Percentiles rank a stretch among this genome's conserved stretches.
Conservation (phyloP, 1,284 basidiomycete species). For the Ceratobasidium sp. region DNA sequence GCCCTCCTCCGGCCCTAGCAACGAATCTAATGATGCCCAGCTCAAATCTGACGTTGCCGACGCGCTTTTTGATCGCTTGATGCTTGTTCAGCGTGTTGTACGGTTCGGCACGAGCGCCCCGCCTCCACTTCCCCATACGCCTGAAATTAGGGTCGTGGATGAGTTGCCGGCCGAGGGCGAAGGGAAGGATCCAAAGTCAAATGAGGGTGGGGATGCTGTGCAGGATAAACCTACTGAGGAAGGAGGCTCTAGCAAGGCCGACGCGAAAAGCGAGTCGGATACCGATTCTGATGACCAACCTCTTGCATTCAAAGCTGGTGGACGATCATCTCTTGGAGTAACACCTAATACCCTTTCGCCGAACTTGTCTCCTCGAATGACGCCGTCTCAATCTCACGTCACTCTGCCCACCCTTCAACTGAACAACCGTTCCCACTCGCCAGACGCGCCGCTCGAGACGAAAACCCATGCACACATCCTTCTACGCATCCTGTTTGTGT, state of each 20-base stretch:
- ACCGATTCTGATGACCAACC: conserved; percentile 39
- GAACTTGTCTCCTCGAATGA: conserved; percentile 46
- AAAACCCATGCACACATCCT: conserved; percentile 59
- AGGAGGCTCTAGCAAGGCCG: background rate
- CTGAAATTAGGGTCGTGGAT: conserved; percentile 47
- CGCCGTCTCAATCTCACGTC: conserved; percentile 45
- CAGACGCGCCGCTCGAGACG: conserved; percentile 45
- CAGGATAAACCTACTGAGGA: background rate
- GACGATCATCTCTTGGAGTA: conserved; percentile 45
- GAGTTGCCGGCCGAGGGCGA: conserved; percentile 11
- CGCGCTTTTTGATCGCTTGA: conserved; percentile 47
- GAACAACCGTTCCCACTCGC: conserved; percentile 35
- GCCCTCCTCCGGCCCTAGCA: conserved; percentile 15
- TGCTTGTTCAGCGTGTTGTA: conserved; percentile 41
- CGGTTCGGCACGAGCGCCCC: conserved; percentile 38
- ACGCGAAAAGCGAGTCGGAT: background rate
- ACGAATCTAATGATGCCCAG: conserved; percentile 8
- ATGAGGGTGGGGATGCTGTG: background rate
- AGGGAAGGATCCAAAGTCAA: background rate
- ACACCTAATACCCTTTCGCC: conserved; percentile 56
- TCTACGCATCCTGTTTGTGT: conserved; percentile 58
- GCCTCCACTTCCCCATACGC: conserved; percentile 37
- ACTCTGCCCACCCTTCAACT: conserved; percentile 31
- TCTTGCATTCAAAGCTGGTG: conserved; percentile 39
- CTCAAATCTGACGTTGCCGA: conserved; percentile 42